These are phyloP conservation scores for Royoungia palumana DNA, from an alignment of 768 basidiomycete genomes.

Conservation along the genomic window DNA sequence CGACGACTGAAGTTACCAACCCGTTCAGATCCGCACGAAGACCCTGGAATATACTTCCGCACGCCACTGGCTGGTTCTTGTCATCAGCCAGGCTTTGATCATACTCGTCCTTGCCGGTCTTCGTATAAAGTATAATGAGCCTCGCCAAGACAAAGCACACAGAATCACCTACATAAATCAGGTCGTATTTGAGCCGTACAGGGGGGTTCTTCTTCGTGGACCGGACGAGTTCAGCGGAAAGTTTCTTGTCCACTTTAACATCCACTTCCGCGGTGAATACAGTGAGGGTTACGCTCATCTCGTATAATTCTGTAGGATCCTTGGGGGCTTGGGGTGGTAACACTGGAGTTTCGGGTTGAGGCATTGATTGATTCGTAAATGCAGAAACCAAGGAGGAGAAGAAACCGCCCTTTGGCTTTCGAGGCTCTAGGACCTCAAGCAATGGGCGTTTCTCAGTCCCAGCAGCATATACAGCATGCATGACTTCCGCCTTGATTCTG, in stretches of 20 bases:
- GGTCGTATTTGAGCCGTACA: slow-evolving; percentile 62
- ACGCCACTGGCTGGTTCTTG: slow-evolving; percentile 49
- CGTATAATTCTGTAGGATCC: slow-evolving; percentile 24
- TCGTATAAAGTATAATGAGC: slow-evolving; percentile 16
- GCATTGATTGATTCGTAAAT: slow-evolving; percentile 17
- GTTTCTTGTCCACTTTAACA: slow-evolving; percentile 62
- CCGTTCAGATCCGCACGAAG: slow-evolving; percentile 84
- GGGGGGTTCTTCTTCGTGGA: slow-evolving; percentile 97
- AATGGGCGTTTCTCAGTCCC: slow-evolving; percentile 56
- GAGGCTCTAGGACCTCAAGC: slow-evolving; percentile 29
- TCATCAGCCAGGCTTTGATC: slow-evolving; percentile 72
- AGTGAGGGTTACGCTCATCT: slow-evolving; percentile 29
- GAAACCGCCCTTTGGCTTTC: slow-evolving; percentile 39
- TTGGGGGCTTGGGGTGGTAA: slow-evolving; percentile 14
- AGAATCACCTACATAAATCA: slow-evolving; percentile 60
- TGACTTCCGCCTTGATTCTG: slow-evolving; percentile 77
- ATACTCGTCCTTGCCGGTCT: slow-evolving; percentile 83
- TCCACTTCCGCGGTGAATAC: slow-evolving; percentile 43
- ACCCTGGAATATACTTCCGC: slow-evolving; percentile 83
- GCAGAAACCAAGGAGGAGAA: slow-evolving; percentile 40
- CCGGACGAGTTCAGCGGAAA: slow-evolving; percentile 71
- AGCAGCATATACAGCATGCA: slow-evolving; percentile 70
- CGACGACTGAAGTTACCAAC: slow-evolving; percentile 35
- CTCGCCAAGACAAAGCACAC: not conserved
- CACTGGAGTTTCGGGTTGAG: slow-evolving; percentile 8